Percentiles rank a stretch among this genome's conserved stretches.
Conservation (phyloP, 441 rosid genomes). For the Gossypium davidsonii region DNA sequence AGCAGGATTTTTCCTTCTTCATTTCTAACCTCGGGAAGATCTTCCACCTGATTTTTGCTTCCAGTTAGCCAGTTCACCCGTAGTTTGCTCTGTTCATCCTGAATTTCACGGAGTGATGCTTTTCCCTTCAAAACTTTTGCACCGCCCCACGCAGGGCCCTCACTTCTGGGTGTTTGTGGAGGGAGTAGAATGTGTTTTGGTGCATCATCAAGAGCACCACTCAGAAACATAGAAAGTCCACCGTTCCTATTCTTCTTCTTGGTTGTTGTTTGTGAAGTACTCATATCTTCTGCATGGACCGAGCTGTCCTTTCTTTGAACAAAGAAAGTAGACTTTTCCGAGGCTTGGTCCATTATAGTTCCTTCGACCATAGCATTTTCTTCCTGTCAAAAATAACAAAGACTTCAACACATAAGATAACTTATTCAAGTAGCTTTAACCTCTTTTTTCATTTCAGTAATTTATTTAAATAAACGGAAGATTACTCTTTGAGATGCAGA, state of each 20-base stretch:
- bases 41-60: constrained; percentile 36
- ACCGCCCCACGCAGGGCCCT: constrained; percentile 97
- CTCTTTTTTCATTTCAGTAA: background rate
- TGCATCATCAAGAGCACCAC: constrained; percentile 84
- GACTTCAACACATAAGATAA: constrained; percentile 5
- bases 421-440: background rate
- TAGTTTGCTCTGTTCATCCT: constrained; percentile 74
- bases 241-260: constrained; percentile 86
- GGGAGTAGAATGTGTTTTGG: constrained; percentile 48
- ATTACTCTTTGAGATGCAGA: background rate
- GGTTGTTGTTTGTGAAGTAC: constrained; percentile 28
- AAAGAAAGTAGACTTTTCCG: constrained; percentile 29
- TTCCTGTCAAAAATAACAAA: constrained; percentile 38
- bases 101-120: constrained; percentile 80
- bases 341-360: constrained; percentile 23
- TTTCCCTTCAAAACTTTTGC: constrained; percentile 69
- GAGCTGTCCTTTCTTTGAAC: constrained; percentile 35
- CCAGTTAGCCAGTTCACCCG: constrained; percentile 30
- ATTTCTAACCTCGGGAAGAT: constrained; percentile 26
- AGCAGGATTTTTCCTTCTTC: constrained; percentile 64
- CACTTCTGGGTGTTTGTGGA: constrained; percentile 60
- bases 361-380: constrained; percentile 21
- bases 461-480: background rate
- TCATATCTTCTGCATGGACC: constrained; percentile 37
- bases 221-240: constrained; percentile 94